Percentiles rank a stretch among this genome's conserved stretches.
These are phyloP conservation scores for Backusella macrospora DNA, from an alignment of 192 early-diverging fungal genomes.

Conservation along the genomic window DNA sequence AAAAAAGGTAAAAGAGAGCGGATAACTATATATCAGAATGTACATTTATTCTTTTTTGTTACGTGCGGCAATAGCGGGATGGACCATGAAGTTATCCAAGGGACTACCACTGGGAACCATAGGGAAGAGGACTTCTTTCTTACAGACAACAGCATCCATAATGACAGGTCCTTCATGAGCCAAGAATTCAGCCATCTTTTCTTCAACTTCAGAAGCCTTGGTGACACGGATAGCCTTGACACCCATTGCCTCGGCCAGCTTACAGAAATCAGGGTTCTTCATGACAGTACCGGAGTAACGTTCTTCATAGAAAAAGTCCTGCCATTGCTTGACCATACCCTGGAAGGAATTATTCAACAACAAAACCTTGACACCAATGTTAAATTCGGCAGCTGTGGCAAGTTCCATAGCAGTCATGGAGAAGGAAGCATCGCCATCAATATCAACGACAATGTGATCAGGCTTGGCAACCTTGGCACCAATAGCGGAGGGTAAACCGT, in stretches of 20 bases:
- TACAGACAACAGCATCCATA: conserved; percentile 88
- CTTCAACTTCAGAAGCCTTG: conserved; percentile 83
- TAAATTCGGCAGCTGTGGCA: conserved; percentile 94
- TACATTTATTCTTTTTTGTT: conserved; percentile 12
- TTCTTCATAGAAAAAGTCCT: conserved; percentile 97
- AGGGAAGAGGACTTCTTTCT: conserved; percentile 95
- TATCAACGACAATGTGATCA: conserved; percentile 94
- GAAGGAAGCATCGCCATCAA: conserved; percentile 99
- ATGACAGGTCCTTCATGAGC: conserved; percentile 85
- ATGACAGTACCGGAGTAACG: conserved; percentile 93
- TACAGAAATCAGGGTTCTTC: conserved; percentile 98
- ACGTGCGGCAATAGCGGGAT: conserved; percentile 33
- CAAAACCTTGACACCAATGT: conserved; percentile 96
- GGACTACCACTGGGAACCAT: conserved; percentile 97
- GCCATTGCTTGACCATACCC: conserved; percentile 95
- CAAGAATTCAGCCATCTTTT: conserved; percentile 90
- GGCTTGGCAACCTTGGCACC: conserved; percentile 95
- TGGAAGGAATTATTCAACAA: conserved; percentile 99
- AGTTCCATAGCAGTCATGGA: conserved; percentile 99
- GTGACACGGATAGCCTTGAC: conserved; percentile 86
- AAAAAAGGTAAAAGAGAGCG: background rate
- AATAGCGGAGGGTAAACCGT: conserved; percentile 93
- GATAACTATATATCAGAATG: background rate
- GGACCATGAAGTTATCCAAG: conserved; percentile 86
- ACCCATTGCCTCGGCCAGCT: conserved; percentile 93